Evolutionary conservation across 192 early-diverging fungal species (phyloP).

Genomic region (Coemansia sp.): DNA sequence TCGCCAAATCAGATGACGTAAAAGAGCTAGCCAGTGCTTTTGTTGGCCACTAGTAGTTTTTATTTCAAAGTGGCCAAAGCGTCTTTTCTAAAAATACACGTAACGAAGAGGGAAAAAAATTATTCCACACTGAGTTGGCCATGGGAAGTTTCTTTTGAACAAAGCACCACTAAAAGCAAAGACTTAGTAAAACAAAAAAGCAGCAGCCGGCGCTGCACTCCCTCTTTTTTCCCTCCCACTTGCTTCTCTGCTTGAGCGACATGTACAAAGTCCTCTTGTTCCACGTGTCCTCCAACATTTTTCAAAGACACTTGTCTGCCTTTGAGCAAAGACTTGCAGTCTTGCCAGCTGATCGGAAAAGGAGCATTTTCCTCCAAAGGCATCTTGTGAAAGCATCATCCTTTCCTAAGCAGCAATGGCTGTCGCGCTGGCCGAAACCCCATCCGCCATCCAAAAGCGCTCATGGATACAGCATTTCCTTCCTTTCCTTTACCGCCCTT

Average conservation of each 20-base stretch:
- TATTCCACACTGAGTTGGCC: background rate
- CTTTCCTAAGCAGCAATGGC: too few relatives aligned
- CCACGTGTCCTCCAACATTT: too few relatives aligned
- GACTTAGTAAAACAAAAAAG: too few relatives aligned
- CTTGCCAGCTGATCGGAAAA: too few relatives aligned
- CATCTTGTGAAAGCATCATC: too few relatives aligned
- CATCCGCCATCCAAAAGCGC: too few relatives aligned
- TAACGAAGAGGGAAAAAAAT: background rate
- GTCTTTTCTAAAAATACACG: background rate
- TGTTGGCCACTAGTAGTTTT: background rate
- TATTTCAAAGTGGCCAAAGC: background rate
- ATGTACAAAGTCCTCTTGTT: background rate
- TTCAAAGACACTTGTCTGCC: too few relatives aligned
- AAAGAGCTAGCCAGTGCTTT: background rate
- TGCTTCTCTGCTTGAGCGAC: background rate
- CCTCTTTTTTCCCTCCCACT: background rate
- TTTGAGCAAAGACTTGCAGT: too few relatives aligned
- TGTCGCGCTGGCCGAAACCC: too few relatives aligned
- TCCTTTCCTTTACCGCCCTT: background rate
- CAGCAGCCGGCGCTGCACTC: background rate
- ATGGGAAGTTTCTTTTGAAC: background rate
- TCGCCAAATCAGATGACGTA: background rate
- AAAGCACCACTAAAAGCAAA: background rate
- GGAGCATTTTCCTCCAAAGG: too few relatives aligned
- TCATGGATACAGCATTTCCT: too few relatives aligned